Base-by-base conservation (phyloP, 495 filamentous ascomycete species). In the Penicillium fimorum region DNA sequence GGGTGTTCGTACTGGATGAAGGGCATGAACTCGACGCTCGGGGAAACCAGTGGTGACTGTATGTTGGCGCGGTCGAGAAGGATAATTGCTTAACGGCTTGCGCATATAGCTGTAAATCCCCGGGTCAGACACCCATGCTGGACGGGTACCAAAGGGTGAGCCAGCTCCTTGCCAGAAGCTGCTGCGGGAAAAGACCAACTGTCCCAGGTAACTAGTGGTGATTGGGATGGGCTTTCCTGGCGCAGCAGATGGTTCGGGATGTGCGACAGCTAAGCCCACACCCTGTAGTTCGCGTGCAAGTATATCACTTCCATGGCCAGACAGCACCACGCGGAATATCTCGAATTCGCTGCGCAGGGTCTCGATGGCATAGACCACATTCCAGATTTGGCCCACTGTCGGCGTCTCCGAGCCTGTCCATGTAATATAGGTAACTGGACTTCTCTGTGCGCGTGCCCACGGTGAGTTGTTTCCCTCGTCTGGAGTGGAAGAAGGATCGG, bases 321-420 rank as follows among this genome's bases (percentile, higher is more conserved):
- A 47, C 1, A 67, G 51, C 9, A 60, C 56, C 0, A 48, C 59
- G 13, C 58, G 58, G 52, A 67, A 64, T 8, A 55, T 44, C 51
- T 64, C 61, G 17, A 58, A 60, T 10, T 60, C 58, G 15, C 47
- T 48, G 13, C 37, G 50, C 47, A 64, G 20, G 1, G 59, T 62
- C 32, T 58, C 76, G 40, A 84, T 64, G 44, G 78, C 75, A 62
- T 86, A 82, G 45, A 81, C 56, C 44, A 81, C 55, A 13, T 82
- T 76, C 82, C 83, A 86, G 37, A 82, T 69, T 58, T 84, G 81
- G 11, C 68, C 80, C 17, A 80, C 60, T 0, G 80, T 76, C 5
- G 81, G 79, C 2, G 75, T 47, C 5, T 51, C 58, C 13, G 55
- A 55, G n/a, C 53, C 54, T n/a, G 55, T 55, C 73, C 74, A 77